Evolutionary conservation across 768 basidiomycete genomes (phyloP).

Genomic region (Serendipita sp.): DNA sequence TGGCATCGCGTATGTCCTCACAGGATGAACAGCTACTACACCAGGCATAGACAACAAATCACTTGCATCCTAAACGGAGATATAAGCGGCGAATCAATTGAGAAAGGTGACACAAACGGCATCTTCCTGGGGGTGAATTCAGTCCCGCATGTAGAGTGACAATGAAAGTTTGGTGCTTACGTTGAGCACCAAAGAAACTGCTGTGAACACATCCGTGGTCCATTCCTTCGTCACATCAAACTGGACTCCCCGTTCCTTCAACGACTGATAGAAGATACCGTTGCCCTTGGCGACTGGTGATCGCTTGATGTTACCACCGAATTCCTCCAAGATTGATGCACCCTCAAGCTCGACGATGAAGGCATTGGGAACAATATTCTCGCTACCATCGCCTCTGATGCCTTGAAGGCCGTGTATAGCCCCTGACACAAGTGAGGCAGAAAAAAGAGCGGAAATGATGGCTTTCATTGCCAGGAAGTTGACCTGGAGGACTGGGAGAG

Average conservation of each 20-base stretch:
- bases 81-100: too few species aligned
- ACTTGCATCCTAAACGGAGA: too few species aligned
- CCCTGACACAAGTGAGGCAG: neutral
- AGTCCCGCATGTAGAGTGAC: slow-evolving; percentile 19
- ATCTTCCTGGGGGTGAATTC: too few species aligned
- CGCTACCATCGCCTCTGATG: slow-evolving; percentile 25
- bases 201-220: neutral
- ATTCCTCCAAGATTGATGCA: slow-evolving; percentile 15
- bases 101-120: too few species aligned
- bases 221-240: neutral
- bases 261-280: slow-evolving; percentile 20
- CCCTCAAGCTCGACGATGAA: slow-evolving; percentile 43
- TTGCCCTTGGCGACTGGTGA: slow-evolving; percentile 9
- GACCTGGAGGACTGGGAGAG: too few species aligned
- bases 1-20: too few species aligned
- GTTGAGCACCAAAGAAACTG: neutral
- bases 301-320: slow-evolving; percentile 9
- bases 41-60: too few species aligned
- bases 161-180: slow-evolving; percentile 30
- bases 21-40: too few species aligned
- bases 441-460: neutral
- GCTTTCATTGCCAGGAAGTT: too few species aligned
- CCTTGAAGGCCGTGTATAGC: neutral
- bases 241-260: slow-evolving; percentile 25
- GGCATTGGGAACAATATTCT: slow-evolving; percentile 30